Evolutionary conservation across 495 filamentous ascomycete genomes (phyloP).

Genomic region (Articulospora tetracladia): DNA sequence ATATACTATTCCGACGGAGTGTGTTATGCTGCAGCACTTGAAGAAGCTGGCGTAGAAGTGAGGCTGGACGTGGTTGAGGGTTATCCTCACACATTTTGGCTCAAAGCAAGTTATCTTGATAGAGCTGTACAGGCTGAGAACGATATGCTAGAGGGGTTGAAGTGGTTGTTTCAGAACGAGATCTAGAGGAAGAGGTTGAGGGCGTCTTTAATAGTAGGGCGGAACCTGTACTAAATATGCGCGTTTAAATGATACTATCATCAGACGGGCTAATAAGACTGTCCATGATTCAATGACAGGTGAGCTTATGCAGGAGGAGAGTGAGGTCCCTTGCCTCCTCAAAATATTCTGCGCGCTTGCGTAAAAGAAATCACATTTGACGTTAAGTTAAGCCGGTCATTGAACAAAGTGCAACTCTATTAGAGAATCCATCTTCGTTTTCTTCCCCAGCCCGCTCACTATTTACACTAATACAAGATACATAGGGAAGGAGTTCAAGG

Average conservation of each 20-base stretch:
- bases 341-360: background rate
- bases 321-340: too few relatives aligned
- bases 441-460: constrained; percentile 15
- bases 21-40: constrained; percentile 31
- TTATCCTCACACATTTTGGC: constrained; percentile 35
- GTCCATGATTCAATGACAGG: too few relatives aligned
- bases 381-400: background rate
- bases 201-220: background rate
- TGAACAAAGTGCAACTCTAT: background rate
- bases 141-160: constrained; percentile 41
- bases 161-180: constrained; percentile 25
- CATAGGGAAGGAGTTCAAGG: constrained; percentile 37
- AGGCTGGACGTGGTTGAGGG: constrained; percentile 28
- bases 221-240: too few relatives aligned
- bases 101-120: constrained; percentile 27
- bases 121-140: constrained; percentile 29
- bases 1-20: constrained; percentile 32
- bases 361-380: background rate
- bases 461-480: constrained; percentile 49
- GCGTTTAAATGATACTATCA: too few relatives aligned
- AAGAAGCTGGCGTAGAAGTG: constrained; percentile 25
- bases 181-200: background rate
- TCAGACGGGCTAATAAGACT: too few relatives aligned
- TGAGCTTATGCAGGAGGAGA: too few relatives aligned
- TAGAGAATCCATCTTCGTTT: constrained; percentile 9